phyloP scores from a whole-genome alignment of 2,329 filamentous ascomycete species.

The Dothideomycetes sp. region DNA sequence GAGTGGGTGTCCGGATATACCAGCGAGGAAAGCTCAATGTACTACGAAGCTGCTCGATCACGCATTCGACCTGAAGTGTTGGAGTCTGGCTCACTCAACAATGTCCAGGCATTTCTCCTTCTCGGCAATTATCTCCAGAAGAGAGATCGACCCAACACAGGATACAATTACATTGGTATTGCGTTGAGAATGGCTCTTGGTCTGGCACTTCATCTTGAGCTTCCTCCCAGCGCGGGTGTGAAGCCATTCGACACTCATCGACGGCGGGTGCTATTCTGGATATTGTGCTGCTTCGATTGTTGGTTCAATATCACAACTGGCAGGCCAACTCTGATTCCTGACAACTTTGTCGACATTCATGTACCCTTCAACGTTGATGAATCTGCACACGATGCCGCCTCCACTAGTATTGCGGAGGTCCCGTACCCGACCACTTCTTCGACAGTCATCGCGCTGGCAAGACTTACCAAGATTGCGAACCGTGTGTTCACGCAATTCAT shows the following conservation, averaged over 20 bases:
- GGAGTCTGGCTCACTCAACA: slow-evolving; percentile 38
- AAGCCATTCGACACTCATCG: slow-evolving; percentile 23
- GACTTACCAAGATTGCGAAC: slow-evolving; percentile 13
- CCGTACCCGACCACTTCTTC: slow-evolving; percentile 12
- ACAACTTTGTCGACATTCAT: slow-evolving; percentile 31
- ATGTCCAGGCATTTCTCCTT: slow-evolving; percentile 36
- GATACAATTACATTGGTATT: slow-evolving; percentile 38
- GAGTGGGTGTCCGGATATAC: slow-evolving; percentile 33
- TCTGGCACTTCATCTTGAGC: slow-evolving; percentile 38
- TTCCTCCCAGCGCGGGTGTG: slow-evolving; percentile 29
- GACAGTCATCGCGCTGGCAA: slow-evolving; percentile 12
- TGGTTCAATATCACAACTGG: slow-evolving; percentile 41
- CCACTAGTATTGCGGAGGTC: slow-evolving; percentile 5
- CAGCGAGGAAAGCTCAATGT: slow-evolving; percentile 26
- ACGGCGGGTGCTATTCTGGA: slow-evolving; percentile 22
- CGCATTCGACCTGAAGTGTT: slow-evolving; percentile 35
- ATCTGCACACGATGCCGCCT: slow-evolving; percentile 10
- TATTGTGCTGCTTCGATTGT: slow-evolving; percentile 33
- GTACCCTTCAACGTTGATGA: slow-evolving; percentile 37
- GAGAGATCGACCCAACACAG: slow-evolving; percentile 39
- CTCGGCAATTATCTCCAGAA: slow-evolving; percentile 39
- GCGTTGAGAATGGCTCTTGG: slow-evolving; percentile 39
- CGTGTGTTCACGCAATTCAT: slow-evolving; percentile 11
- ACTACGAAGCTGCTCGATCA: slow-evolving; percentile 34
- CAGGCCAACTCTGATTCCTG: slow-evolving; percentile 35